These are phyloP conservation scores for Exophiala calicioides DNA, from an alignment of 2,329 filamentous ascomycete species.

Conservation along the genomic window DNA sequence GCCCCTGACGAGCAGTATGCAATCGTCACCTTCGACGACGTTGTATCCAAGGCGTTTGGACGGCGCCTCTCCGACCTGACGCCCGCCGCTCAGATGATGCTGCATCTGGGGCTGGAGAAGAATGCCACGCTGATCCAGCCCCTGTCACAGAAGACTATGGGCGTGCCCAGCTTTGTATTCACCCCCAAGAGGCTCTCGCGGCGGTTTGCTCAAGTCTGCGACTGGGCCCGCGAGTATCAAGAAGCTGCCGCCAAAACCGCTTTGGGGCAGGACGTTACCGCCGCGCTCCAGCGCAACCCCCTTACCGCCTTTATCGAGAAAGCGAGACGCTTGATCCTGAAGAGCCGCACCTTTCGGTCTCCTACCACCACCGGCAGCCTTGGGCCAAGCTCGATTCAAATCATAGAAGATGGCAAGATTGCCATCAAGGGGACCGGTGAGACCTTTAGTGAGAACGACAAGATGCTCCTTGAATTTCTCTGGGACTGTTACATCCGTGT, in stretches of 20 bases:
- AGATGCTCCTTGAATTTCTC: constrained; percentile 50
- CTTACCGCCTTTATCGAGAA: constrained; percentile 48
- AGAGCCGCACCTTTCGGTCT: constrained; percentile 44
- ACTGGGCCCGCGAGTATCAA: constrained; percentile 60
- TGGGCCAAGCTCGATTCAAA: constrained; percentile 42
- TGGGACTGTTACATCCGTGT: constrained; percentile 48
- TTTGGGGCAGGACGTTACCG: constrained; percentile 31
- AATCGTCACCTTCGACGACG: constrained; percentile 40
- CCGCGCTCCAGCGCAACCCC: constrained; percentile 38
- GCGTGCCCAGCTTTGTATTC: constrained; percentile 34
- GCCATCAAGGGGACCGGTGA: constrained; percentile 37
- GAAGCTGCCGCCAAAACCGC: constrained; percentile 47
- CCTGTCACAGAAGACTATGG: not conserved
- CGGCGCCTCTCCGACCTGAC: constrained; percentile 38
- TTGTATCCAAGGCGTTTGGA: constrained; percentile 39
- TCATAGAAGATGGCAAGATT: constrained; percentile 26
- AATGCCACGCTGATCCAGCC: constrained; percentile 9
- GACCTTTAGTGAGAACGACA: constrained; percentile 52
- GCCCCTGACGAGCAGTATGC: constrained; percentile 40
- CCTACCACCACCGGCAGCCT: constrained; percentile 46
- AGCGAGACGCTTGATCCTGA: constrained; percentile 43
- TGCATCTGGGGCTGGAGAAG: constrained; percentile 15
- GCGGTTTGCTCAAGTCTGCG: constrained; percentile 51
- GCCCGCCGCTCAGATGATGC: constrained; percentile 28
- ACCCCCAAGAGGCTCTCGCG: constrained; percentile 54